Conservation (phyloP, 257 asterid genomes). For the Rubia yunnanensis region DNA sequence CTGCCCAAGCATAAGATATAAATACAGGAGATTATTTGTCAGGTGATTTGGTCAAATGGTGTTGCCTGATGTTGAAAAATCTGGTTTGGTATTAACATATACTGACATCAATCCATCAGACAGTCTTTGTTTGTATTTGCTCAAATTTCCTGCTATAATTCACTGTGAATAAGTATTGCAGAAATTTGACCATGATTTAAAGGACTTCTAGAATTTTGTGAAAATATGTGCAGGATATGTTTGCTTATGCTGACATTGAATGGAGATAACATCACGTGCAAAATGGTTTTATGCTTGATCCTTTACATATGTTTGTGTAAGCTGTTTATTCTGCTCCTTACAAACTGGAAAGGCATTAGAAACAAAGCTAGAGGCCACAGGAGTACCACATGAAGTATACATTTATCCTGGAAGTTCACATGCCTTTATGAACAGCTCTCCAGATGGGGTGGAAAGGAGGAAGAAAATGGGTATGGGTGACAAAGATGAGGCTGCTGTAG, state of each 20-base stretch:
- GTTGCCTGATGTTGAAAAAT: neutral
- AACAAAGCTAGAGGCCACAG: conserved; percentile 71
- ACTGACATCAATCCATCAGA: neutral
- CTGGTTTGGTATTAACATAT: neutral
- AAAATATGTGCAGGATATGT: neutral
- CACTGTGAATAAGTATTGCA: neutral
- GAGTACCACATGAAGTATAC: conserved; percentile 69
- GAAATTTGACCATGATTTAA: neutral
- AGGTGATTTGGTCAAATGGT: neutral
- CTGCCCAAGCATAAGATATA: no score
- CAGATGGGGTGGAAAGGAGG: conserved; percentile 66
- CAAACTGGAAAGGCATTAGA: conserved; percentile 81
- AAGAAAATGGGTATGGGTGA: conserved; percentile 73
- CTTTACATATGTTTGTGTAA: neutral
- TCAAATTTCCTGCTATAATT: no score
- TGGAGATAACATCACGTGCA: neutral
- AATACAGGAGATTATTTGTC: neutral
- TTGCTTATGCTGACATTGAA: neutral
- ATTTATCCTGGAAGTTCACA: conserved; percentile 67
- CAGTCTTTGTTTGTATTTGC: neutral
- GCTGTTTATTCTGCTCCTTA: conserved; percentile 10
- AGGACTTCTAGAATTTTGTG: neutral
- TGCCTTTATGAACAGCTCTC: conserved; percentile 88
- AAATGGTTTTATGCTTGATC: neutral
- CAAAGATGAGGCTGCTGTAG: conserved; percentile 59